phyloP scores from a whole-genome alignment of 2,329 filamentous ascomycete genomes.

The Aphanoascus verrucosus region DNA sequence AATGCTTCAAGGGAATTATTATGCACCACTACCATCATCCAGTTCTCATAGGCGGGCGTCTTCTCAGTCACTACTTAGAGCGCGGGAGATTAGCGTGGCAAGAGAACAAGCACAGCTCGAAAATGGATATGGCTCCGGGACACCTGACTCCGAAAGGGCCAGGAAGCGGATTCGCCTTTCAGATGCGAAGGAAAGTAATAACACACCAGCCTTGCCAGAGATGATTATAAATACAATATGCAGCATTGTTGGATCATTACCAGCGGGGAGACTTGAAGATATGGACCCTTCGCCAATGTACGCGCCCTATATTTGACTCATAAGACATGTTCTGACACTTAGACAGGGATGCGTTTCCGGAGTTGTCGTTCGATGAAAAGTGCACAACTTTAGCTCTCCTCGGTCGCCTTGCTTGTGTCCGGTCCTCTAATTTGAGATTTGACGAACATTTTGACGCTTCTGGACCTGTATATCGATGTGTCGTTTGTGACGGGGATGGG shows the following conservation, averaged over 20 bases:
- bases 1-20: slow-evolving; percentile 13
- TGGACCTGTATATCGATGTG: slow-evolving; percentile 24
- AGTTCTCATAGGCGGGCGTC: slow-evolving; percentile 11
- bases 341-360: slow-evolving; percentile 35
- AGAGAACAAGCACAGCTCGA: not conserved
- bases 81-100: not conserved
- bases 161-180: slow-evolving; percentile 30
- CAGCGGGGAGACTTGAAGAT: slow-evolving; percentile 28
- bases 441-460: slow-evolving; percentile 21
- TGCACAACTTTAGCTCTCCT: slow-evolving; percentile 46
- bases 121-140: not conserved
- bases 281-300: slow-evolving; percentile 41
- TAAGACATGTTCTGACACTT: slow-evolving; percentile 4
- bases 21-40: slow-evolving; percentile 3
- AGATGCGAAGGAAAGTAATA: slow-evolving; percentile 28
- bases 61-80: not conserved
- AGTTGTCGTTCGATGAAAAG: slow-evolving; percentile 41
- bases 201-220: slow-evolving; percentile 21
- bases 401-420: slow-evolving; percentile 48
- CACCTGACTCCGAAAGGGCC: slow-evolving; percentile 17
- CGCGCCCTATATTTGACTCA: slow-evolving; percentile 21
- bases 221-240: slow-evolving; percentile 27
- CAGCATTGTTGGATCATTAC: slow-evolving; percentile 27
- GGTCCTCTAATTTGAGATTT: slow-evolving; percentile 37
- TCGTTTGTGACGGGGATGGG: slow-evolving; percentile 27